Base-by-base conservation (phyloP, 495 filamentous ascomycete species). In the Penicillium malachiteum region DNA sequence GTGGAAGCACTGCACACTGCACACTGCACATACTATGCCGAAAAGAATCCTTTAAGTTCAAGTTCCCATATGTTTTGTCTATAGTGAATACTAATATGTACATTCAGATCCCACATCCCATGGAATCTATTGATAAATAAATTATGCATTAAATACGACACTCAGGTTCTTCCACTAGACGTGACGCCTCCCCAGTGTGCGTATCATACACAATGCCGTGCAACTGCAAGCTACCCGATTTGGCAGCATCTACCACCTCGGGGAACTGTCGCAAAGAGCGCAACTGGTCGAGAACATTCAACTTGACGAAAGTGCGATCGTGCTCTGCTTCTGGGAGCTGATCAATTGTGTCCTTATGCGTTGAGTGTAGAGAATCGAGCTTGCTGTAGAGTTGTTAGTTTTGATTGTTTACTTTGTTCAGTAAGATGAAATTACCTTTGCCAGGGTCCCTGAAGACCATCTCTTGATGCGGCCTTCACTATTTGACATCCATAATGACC, bases 401-500 rank as follows among this genome's bases (percentile, higher is more conserved):
- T 8, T 39, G 16, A 26, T 41, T 21, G n/a, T 7, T 14, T 12
- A 2, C 5, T 12, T 44, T 12, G 13, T 5, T 26, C 10, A 8
- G n/a, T 21, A 13, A 38, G 11, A 11, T 33, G 12, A 21, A 41
- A 35, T 26, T 58, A 60, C 64, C 57, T 63, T 35, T 38, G 49
- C 64, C 64, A 67, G 8, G 59, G 64, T 7, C 62, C 62, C 33
- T 55, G 35, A 26, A 65, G 33, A 3, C 62, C 62, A 11, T 62
- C 47, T 26, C 59, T 49, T 16, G 63, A 57, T 9, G 53, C 48
- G 13, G 65, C 38, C 49, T 63, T 70, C 10, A 78, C 65, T 37
- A 76, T 62, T 5, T 63, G 66, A 59, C 75, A 78, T 17, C 65
- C 71, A 32, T 77, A 77, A 44, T 78, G 75, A 4, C 73, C 75